These are phyloP conservation scores for Fusarium sarcochroum DNA, from an alignment of 2,329 filamentous ascomycete genomes.

Conservation along the genomic window DNA sequence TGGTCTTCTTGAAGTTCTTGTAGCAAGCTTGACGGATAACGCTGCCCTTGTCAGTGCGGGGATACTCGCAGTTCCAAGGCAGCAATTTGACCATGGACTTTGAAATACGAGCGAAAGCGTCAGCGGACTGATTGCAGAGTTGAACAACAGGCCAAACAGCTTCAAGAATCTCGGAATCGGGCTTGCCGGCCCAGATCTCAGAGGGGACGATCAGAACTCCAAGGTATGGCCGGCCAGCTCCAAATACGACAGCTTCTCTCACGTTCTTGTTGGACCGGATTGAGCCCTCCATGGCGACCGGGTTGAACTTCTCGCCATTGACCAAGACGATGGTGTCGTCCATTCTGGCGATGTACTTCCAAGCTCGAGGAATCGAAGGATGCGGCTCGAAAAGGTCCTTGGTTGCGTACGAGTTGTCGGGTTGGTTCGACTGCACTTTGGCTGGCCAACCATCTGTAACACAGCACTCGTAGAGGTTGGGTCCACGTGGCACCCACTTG, in stretches of 20 bases:
- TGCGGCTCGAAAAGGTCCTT: constrained; percentile 60
- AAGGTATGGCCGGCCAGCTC: constrained; percentile 64
- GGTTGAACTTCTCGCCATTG: constrained; percentile 63
- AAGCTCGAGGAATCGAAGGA: constrained; percentile 56
- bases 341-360: constrained; percentile 61
- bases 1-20: constrained; percentile 57
- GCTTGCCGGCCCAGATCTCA: constrained; percentile 56
- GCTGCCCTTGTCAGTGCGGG: constrained; percentile 66
- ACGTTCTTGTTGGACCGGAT: constrained; percentile 66
- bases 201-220: constrained; percentile 67
- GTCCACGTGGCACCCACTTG: constrained; percentile 2
- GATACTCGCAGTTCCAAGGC: constrained; percentile 59
- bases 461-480: constrained; percentile 54
- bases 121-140: constrained; percentile 62
- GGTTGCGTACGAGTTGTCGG: constrained; percentile 56
- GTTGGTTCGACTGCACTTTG: constrained; percentile 51
- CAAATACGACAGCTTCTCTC: constrained; percentile 69
- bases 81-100: constrained; percentile 67
- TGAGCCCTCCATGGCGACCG: constrained; percentile 63
- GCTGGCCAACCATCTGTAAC: constrained; percentile 56
- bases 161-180: constrained; percentile 61
- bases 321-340: constrained; percentile 60
- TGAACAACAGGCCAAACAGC: constrained; percentile 64
- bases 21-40: constrained; percentile 65
- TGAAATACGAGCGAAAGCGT: constrained; percentile 67